A percentile compares a stretch with the other conserved stretches of the same genome.
Conservation (phyloP, 352 stramenopile species). For the Achlya hypogyna region DNA sequence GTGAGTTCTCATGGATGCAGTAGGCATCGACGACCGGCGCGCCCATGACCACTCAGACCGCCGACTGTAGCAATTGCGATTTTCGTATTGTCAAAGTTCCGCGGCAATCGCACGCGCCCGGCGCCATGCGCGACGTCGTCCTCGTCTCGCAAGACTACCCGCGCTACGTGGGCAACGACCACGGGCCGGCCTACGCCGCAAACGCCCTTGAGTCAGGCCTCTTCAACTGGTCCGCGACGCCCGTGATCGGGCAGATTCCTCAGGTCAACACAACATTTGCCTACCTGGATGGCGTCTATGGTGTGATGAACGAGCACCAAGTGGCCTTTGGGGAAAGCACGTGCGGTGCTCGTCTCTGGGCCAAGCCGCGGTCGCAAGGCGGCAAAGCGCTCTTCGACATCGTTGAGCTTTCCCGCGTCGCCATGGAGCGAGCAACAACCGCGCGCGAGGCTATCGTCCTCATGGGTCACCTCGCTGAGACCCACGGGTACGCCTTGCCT, state of each 20-base stretch:
- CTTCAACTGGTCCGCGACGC: conserved; percentile 55
- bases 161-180: conserved; percentile 56
- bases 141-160: conserved; percentile 55
- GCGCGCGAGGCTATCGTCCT: conserved; percentile 74
- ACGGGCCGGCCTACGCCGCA: conserved; percentile 43
- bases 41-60: conserved; percentile 79
- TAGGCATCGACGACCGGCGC: conserved; percentile 51
- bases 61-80: conserved; percentile 75
- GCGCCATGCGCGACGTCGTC: conserved; percentile 44
- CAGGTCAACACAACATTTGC: conserved; percentile 58
- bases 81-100: conserved; percentile 46
- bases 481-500: conserved; percentile 47
- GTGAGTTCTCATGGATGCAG: not conserved
- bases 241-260: conserved; percentile 55
- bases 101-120: conserved; percentile 34
- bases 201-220: conserved; percentile 58
- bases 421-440: conserved; percentile 72
- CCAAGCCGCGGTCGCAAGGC: conserved; percentile 46
- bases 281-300: conserved; percentile 71
- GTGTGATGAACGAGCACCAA: conserved; percentile 79
- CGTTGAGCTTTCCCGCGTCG: conserved; percentile 77
- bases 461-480: conserved; percentile 89
- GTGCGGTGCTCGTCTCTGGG: conserved; percentile 51
- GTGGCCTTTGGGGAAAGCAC: conserved; percentile 79
- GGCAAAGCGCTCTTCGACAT: conserved; percentile 86